Evolutionary conservation across 306 rosid species (phyloP), one percentile per base, ranked within the genome.

Genomic region (Glycine tomentella): DNA sequence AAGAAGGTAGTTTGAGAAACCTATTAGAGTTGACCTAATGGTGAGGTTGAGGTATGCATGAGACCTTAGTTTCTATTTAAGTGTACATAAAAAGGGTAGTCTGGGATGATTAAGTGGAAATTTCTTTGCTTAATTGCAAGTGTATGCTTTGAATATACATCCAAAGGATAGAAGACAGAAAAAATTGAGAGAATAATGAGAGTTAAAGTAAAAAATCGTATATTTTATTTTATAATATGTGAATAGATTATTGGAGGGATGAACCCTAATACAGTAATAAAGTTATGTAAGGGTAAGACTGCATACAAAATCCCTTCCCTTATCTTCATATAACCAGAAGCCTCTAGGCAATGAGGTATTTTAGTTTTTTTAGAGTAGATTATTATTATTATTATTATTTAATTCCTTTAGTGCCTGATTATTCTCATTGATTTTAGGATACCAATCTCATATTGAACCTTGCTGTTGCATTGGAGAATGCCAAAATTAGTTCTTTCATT

Each of bases 401-500:
- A 50, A 56, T 69, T n/a, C 34, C 9, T 17, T 11, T 25, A 14
- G 2, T 67, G 17, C n/a, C 12, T 3, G 11, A 9, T 72, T 34
- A 17, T 72, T 71, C 73, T 25, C 1, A 2, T 25, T 25, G 31
- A 20, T 20, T 69, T 53, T 80, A 92, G 97, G 95, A 89, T 74
- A 1, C 55, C 65, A 49, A 25, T 17, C 34, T 36, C 38, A 76
- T 90, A 62, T 36, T 66, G 74, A 92, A 89, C 87, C 86, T 90
- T 58, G 92, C 90, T 70, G 86, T 76, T 55, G 92, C 92, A 17
- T 68, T 94, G 85, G 94, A 87, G 79, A 83, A 82, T 44, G 92
- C 84, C 69, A 86, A 87, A 78, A 83, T 90, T 14, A 86, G 92
- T 67, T 82, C 89, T 75, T 90, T 90, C 81, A 84, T 90, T 53